These are phyloP conservation scores for Aspergillus hancockii DNA, from an alignment of 495 filamentous ascomycete genomes.

Conservation along the genomic window DNA sequence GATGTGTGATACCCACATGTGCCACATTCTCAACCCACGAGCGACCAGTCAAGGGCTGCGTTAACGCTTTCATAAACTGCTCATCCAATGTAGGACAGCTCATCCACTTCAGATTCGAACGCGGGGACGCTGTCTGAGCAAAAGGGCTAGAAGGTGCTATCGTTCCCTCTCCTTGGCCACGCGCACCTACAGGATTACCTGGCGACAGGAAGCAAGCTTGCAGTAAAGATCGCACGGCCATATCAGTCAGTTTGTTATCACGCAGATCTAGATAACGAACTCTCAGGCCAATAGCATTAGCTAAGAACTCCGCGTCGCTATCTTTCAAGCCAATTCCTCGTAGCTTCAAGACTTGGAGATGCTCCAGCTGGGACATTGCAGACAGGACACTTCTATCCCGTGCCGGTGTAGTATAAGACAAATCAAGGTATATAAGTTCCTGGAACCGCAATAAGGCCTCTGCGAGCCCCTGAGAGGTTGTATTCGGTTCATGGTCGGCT, in stretches of 20 bases:
- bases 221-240: constrained; percentile 52
- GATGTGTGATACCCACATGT: constrained; percentile 58
- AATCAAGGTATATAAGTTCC: constrained; percentile 57
- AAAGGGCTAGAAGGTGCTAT: neutral
- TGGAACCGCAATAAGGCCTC: constrained; percentile 56
- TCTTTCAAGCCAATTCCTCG: constrained; percentile 58
- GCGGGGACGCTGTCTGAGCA: constrained; percentile 12
- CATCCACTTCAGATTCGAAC: constrained; percentile 21
- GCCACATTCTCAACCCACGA: constrained; percentile 55
- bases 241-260: constrained; percentile 59
- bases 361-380: constrained; percentile 40
- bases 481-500: constrained; percentile 58
- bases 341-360: constrained; percentile 61
- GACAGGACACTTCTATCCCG: constrained; percentile 53
- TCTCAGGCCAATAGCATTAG: constrained; percentile 50
- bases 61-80: constrained; percentile 49
- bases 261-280: constrained; percentile 62
- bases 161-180: neutral
- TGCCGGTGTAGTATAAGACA: constrained; percentile 59
- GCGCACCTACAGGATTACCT: constrained; percentile 1
- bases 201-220: constrained; percentile 47
- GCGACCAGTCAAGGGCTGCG: constrained; percentile 48
- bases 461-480: constrained; percentile 54
- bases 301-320: constrained; percentile 53
- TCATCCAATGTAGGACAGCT: constrained; percentile 48